Evolutionary conservation across 306 rosid genomes (phyloP).

Genomic region (Acmispon strigosus): DNA sequence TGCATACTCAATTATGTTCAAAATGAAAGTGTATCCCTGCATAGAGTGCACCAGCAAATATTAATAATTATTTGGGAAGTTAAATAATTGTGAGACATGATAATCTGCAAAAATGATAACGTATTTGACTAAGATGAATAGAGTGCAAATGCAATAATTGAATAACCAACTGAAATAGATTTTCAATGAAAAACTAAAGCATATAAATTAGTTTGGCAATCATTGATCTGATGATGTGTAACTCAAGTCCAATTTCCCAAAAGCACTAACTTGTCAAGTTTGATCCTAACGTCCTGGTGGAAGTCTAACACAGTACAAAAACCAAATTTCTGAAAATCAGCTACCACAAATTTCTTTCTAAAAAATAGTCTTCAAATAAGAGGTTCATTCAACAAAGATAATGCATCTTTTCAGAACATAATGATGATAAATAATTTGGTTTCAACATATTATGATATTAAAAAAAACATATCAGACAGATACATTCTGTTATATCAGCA

Average conservation of each 20-base stretch:
- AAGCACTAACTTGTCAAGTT: neutral
- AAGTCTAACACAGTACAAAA: constrained; percentile 4
- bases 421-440: neutral
- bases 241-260: neutral
- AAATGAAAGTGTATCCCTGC: constrained; percentile 75
- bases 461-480: neutral
- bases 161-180: neutral
- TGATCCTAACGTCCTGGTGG: neutral
- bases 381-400: neutral
- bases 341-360: neutral
- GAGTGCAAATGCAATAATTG: constrained; percentile 12
- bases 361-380: constrained; percentile 9
- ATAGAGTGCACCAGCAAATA: constrained; percentile 15
- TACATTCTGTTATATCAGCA: neutral
- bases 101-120: neutral
- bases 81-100: neutral
- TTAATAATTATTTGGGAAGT: constrained; percentile 10
- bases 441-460: neutral
- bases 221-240: neutral
- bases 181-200: constrained; percentile 7
- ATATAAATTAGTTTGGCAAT: neutral
- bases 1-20: constrained; percentile 75
- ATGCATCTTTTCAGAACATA: neutral
- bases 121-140: neutral
- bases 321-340: neutral